These are phyloP conservation scores for Hippophae gyantsensis DNA, from an alignment of 306 rosid species.

Conservation along the genomic window DNA sequence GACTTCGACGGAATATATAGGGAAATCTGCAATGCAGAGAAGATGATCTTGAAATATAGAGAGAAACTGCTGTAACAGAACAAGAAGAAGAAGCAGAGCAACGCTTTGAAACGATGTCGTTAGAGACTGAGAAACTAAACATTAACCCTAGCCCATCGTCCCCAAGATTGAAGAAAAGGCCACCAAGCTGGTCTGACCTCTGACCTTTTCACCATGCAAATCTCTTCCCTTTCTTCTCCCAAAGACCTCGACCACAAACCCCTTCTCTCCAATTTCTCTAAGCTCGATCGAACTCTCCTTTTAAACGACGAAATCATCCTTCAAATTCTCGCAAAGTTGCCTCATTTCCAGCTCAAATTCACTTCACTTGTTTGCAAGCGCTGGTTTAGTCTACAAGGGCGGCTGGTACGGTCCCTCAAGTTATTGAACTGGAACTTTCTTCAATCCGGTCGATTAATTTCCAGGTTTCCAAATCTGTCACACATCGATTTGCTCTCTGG, in stretches of 20 bases:
- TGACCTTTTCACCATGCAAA: conserved; percentile 62
- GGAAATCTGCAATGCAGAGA: too few species aligned
- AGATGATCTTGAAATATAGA: too few species aligned
- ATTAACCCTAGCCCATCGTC: neutral
- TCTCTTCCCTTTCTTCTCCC: conserved; percentile 40
- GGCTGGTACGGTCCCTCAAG: conserved; percentile 51
- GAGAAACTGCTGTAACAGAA: too few species aligned
- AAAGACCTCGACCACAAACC: conserved; percentile 24
- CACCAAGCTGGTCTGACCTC: conserved; percentile 52
- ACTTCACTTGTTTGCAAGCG: conserved; percentile 77
- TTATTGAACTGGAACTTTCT: conserved; percentile 67
- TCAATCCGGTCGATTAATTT: conserved; percentile 66
- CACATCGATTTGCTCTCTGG: conserved; percentile 63
- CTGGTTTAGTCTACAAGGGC: conserved; percentile 76
- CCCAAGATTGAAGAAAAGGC: conserved; percentile 20
- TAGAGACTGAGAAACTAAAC: conserved; percentile 26
- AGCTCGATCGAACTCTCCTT: conserved; percentile 39
- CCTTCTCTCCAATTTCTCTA: conserved; percentile 27
- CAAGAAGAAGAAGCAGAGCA: conserved; percentile 5
- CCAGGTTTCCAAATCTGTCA: conserved; percentile 69
- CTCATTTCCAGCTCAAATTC: conserved; percentile 45
- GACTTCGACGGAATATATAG: too few species aligned
- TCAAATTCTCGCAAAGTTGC: conserved; percentile 45
- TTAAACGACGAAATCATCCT: conserved; percentile 63
- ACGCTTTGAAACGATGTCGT: conserved; percentile 37